Evolutionary conservation across 202 grass and related monocot species (phyloP).

Genomic region (Dendrocalamus latiflorus): DNA sequence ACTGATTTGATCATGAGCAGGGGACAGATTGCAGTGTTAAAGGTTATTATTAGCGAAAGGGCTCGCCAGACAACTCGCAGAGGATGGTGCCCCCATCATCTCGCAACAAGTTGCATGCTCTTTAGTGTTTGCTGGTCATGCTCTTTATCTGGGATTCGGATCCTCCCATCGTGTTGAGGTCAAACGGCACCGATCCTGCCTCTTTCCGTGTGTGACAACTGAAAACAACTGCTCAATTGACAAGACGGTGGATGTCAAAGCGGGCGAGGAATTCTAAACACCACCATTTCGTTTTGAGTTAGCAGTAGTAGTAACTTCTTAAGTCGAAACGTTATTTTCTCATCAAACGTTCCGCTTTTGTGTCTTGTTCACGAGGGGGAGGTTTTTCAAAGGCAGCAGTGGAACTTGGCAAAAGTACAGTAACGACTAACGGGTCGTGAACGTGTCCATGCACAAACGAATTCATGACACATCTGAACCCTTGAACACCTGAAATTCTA

Average conservation of each 20-base stretch:
- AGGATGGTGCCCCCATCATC: too few species aligned
- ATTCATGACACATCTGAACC: too few species aligned
- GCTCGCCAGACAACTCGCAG: constrained; percentile 2
- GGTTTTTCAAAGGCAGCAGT: not conserved
- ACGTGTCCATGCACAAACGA: too few species aligned
- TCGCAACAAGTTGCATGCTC: not conserved
- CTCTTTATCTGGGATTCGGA: constrained; percentile 25
- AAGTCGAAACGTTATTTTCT: not conserved
- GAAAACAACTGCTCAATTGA: not conserved
- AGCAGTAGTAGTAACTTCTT: not conserved
- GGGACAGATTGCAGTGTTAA: constrained; percentile 25
- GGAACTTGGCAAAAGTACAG: constrained; percentile 6
- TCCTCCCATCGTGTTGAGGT: constrained; percentile 4
- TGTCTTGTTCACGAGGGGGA: too few species aligned
- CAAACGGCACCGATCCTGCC: not conserved
- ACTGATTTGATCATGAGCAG: constrained; percentile 33
- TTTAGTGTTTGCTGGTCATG: constrained; percentile 5
- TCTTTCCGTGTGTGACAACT: not conserved
- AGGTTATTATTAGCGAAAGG: not conserved
- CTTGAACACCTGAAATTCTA: too few species aligned
- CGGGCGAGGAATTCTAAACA: not conserved
- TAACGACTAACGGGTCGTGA: too few species aligned
- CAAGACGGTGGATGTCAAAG: not conserved
- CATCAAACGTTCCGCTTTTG: too few species aligned
- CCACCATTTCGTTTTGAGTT: not conserved